Base-by-base conservation (phyloP, 768 basidiomycete genomes). In the Trichaptum fuscoviolaceum region DNA sequence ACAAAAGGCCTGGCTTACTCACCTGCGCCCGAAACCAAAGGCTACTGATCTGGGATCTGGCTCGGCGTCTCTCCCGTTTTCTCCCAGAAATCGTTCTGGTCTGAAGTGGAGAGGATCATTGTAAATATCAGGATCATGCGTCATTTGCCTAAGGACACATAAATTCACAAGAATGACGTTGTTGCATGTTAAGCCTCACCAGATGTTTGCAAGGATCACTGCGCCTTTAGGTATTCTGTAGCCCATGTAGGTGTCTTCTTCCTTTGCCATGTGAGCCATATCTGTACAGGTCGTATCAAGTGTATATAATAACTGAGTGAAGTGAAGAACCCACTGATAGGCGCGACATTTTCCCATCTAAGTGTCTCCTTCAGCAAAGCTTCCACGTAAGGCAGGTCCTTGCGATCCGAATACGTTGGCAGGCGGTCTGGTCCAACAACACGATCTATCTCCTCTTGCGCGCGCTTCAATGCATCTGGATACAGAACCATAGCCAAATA, bases 221-320 rank as follows among this genome's bases (percentile, higher is more conserved):
- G 78, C 73, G 1, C 76, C 75, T 65, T 75, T 76, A 0, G 79
- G 79, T 42, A 82, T 78, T 63, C 68, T 57, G 62, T 78, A 77
- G 0, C 78, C 79, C 23, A 71, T 67, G 67, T 80, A 81, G 5
- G 73, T 67, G 66, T 80, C 77, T 10, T 80, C 79, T 8, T 70
- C 70, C 7, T 62, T 77, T 36, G 17, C 35, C 72, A 67, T 83
- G 83, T 15, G 81, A 80, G 17, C 17, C 35, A 36, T 7, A 36
- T 7, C 35, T 7, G 35, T 36, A 7, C 17, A 17, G 35, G 17
- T 7, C 7, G 17, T 36, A 7, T 36, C 35, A 7, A 36, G 7
- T 36, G 7, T 36, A 17, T 7, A 36, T 7, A 36, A 36, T 17
- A 36, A 36, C 7, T 36, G 7, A 7, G 35, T 17, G 35, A n/a